Conservation (phyloP, 108 stramenopile species). For the Seminavis robusta region DNA sequence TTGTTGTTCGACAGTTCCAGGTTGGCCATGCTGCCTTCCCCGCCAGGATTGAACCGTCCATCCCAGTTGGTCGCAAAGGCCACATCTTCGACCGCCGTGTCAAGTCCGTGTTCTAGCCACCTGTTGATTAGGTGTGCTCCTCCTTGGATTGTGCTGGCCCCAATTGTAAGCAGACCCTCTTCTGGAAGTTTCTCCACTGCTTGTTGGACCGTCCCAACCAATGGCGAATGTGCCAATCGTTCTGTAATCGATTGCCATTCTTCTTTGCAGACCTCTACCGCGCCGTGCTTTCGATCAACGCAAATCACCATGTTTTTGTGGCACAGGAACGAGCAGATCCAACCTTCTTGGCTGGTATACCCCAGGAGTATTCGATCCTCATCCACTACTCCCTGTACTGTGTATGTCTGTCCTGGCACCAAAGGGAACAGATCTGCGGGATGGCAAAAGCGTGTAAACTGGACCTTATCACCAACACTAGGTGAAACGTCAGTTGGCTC, state of each 20-base stretch:
- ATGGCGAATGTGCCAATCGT: constrained; percentile 61
- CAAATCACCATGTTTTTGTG: constrained; percentile 67
- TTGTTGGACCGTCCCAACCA: constrained; percentile 46
- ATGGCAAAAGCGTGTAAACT: constrained; percentile 63
- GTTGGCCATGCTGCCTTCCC: constrained; percentile 13
- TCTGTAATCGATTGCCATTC: constrained; percentile 54
- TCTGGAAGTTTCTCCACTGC: constrained; percentile 57
- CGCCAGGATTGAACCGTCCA: constrained; percentile 51
- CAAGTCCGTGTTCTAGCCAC: constrained; percentile 70
- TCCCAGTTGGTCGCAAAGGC: constrained; percentile 74
- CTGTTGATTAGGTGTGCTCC: constrained; percentile 46
- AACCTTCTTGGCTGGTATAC: constrained; percentile 65
- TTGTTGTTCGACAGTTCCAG: too few species aligned
- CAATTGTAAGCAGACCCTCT: constrained; percentile 65
- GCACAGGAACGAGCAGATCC: constrained; percentile 63
- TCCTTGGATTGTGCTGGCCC: constrained; percentile 39
- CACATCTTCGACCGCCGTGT: constrained; percentile 56
- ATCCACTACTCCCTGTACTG: constrained; percentile 38
- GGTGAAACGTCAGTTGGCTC: constrained; percentile 63
- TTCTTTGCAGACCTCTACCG: constrained; percentile 58
- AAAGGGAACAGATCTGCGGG: constrained; percentile 69
- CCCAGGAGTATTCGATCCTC: constrained; percentile 49
- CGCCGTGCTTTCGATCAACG: constrained; percentile 54
- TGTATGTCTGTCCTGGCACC: constrained; percentile 33
- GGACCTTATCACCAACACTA: constrained; percentile 59